Evolutionary conservation across 1,284 basidiomycete genomes (phyloP).

Genomic region (Leccinum griseonigrum): DNA sequence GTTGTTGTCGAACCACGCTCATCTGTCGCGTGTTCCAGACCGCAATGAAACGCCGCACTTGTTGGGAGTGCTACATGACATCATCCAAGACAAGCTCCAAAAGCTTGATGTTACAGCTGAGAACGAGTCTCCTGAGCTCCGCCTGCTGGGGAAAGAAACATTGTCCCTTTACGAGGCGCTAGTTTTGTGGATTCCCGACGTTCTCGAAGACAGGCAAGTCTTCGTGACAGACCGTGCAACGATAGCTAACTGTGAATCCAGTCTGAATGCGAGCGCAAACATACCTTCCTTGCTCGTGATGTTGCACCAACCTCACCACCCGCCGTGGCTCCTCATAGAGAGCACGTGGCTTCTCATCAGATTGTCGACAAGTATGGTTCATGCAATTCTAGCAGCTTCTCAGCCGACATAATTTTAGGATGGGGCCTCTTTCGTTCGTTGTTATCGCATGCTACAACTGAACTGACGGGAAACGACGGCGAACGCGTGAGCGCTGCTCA

Average conservation of each 20-base stretch:
- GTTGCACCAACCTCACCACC: conserved; percentile 51
- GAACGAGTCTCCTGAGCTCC: conserved; percentile 20
- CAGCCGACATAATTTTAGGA: conserved; percentile 32
- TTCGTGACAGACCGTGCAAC: neutral
- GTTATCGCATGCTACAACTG: conserved; percentile 29
- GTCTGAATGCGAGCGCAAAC: conserved; percentile 40
- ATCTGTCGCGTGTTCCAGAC: conserved; percentile 35
- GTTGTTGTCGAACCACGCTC: conserved; percentile 46
- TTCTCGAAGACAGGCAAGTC: conserved; percentile 41
- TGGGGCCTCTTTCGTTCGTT: conserved; percentile 40
- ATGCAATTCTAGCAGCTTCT: conserved; percentile 16
- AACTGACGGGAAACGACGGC: conserved; percentile 9
- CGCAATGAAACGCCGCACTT: conserved; percentile 34
- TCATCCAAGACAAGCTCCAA: conserved; percentile 41
- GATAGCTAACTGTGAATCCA: conserved; percentile 20
- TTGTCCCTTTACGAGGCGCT: conserved; percentile 54
- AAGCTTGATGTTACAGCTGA: conserved; percentile 28
- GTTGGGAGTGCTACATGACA: conserved; percentile 40
- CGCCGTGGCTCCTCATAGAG: conserved; percentile 46
- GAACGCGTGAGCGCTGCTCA: conserved; percentile 30
- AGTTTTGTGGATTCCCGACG: conserved; percentile 46
- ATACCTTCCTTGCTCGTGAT: conserved; percentile 42
- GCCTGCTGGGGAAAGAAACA: conserved; percentile 39
- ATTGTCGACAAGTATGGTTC: conserved; percentile 53
- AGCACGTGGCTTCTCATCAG: conserved; percentile 49